Evolutionary conservation across 495 filamentous ascomycete genomes (phyloP).

Genomic region (Xylaria acuta): DNA sequence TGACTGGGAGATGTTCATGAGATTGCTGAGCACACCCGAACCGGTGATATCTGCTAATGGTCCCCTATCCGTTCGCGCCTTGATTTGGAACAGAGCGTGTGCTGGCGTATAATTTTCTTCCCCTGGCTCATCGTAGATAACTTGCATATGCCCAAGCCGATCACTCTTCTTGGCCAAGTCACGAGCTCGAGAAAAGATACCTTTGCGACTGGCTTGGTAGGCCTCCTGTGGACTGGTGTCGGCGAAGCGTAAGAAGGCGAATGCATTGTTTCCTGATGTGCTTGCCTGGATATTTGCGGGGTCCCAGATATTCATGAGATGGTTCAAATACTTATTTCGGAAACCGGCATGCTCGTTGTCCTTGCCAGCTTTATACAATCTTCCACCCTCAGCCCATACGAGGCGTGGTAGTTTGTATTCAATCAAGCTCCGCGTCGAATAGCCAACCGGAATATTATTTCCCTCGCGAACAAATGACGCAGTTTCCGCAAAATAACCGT

Average conservation of each 20-base stretch:
- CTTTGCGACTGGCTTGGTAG: slow-evolving; percentile 63
- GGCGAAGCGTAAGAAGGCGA: slow-evolving; percentile 90
- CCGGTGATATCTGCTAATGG: slow-evolving; percentile 72
- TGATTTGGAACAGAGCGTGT: slow-evolving; percentile 82
- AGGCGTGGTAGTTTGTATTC: slow-evolving; percentile 82
- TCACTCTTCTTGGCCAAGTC: slow-evolving; percentile 59
- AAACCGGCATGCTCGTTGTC: slow-evolving; percentile 80
- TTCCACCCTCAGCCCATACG: slow-evolving; percentile 75
- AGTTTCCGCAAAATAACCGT: slow-evolving; percentile 87
- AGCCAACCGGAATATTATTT: slow-evolving; percentile 75
- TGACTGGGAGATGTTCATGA: slow-evolving; percentile 79
- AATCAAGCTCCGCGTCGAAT: slow-evolving; percentile 86
- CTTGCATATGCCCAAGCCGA: slow-evolving; percentile 53
- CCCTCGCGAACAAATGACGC: slow-evolving; percentile 94
- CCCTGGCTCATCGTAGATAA: slow-evolving; percentile 52
- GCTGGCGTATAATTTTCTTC: slow-evolving; percentile 68
- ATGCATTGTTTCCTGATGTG: slow-evolving; percentile 63
- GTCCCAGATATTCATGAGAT: slow-evolving; percentile 89
- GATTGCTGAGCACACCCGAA: slow-evolving; percentile 72
- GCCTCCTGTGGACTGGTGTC: slow-evolving; percentile 78
- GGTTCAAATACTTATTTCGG: slow-evolving; percentile 70
- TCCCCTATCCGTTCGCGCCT: slow-evolving; percentile 68
- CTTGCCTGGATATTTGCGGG: slow-evolving; percentile 75
- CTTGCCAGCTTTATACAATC: slow-evolving; percentile 76
- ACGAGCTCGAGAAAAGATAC: slow-evolving; percentile 65